phyloP scores from a whole-genome alignment of 2,329 filamentous ascomycete species.

The Claviceps humidiphila region DNA sequence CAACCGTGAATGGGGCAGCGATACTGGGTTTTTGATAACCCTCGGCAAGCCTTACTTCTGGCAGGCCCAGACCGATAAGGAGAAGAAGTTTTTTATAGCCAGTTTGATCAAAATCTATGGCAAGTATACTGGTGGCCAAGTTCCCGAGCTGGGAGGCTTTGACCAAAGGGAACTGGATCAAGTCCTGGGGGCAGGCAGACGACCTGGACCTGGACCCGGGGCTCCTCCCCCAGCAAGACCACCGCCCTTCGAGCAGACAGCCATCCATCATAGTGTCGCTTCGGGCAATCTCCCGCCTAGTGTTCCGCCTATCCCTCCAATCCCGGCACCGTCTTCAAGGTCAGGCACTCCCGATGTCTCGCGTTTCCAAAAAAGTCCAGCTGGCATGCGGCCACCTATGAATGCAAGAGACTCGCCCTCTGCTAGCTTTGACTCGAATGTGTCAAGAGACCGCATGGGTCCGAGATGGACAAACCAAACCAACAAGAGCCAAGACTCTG shows the following conservation, averaged over 20 bases:
- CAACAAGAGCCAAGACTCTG: slow-evolving; percentile 46
- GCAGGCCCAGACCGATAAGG: slow-evolving; percentile 84
- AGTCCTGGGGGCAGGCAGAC: slow-evolving; percentile 48
- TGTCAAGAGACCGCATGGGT: slow-evolving; percentile 24
- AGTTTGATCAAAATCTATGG: slow-evolving; percentile 92
- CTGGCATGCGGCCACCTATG: slow-evolving; percentile 19
- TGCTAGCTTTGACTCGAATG: slow-evolving; percentile 36
- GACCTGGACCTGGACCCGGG: slow-evolving; percentile 19
- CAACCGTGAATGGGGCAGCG: slow-evolving; percentile 65
- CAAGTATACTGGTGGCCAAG: slow-evolving; percentile 84
- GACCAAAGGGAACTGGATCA: slow-evolving; percentile 65
- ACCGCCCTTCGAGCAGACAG: slow-evolving; percentile 14
- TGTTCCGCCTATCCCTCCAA: slow-evolving; percentile 6
- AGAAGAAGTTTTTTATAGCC: slow-evolving; percentile 97
- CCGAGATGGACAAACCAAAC: slow-evolving; percentile 34
- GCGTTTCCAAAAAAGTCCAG: slow-evolving; percentile 17
- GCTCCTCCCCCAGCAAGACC: slow-evolving; percentile 11
- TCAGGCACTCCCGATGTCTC: slow-evolving; percentile 13
- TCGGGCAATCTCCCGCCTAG: slow-evolving; percentile 7
- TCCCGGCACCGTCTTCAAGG: slow-evolving; percentile 9
- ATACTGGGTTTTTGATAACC: slow-evolving; percentile 74
- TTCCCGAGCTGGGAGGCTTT: slow-evolving; percentile 71
- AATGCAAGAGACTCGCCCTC: slow-evolving; percentile 35
- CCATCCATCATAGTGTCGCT: slow-evolving; percentile 11
- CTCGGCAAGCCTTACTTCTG: slow-evolving; percentile 95